A percentile compares a stretch with the other conserved stretches of the same genome.
These are phyloP conservation scores for Didymella glomerata DNA, from an alignment of 2,329 filamentous ascomycete genomes.

Conservation along the genomic window DNA sequence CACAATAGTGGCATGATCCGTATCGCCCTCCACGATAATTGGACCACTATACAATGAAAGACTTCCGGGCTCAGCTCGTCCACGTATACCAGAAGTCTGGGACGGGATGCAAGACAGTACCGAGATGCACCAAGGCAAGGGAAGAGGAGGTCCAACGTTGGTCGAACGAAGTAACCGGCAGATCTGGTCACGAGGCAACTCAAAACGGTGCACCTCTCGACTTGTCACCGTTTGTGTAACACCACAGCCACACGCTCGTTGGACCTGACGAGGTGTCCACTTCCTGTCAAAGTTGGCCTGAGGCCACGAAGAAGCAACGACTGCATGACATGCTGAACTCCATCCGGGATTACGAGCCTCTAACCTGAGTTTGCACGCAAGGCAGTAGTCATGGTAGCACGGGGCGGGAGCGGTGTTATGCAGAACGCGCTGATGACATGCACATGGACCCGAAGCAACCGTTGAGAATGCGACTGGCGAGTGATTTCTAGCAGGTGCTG, in stretches of 20 bases:
- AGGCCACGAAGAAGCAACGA: constrained; percentile 28
- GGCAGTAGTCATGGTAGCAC: constrained; percentile 37
- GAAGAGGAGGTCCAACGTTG: constrained; percentile 7
- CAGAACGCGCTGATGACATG: constrained; percentile 40
- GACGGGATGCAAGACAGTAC: constrained; percentile 8
- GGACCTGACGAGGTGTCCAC: not conserved
- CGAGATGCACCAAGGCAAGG: constrained; percentile 12
- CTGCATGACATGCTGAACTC: constrained; percentile 31
- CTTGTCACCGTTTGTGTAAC: constrained; percentile 27
- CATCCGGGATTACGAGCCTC: constrained; percentile 30
- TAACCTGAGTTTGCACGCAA: constrained; percentile 38
- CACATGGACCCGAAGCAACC: constrained; percentile 28
- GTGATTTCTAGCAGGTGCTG: constrained; percentile 29
- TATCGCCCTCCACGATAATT: constrained; percentile 2
- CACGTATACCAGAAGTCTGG: not conserved
- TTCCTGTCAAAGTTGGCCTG: constrained; percentile 14
- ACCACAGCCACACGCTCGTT: constrained; percentile 18
- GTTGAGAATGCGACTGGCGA: constrained; percentile 26
- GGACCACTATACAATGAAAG: constrained; percentile 1
- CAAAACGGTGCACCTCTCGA: constrained; percentile 14
- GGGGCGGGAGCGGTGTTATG: constrained; percentile 38
- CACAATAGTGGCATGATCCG: constrained; percentile 3
- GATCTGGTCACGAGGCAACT: constrained; percentile 22
- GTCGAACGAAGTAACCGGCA: constrained; percentile 25
- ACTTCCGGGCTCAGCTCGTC: constrained; percentile 1